A percentile compares a stretch with the other conserved stretches of the same genome.
Evolutionary conservation across 192 early-diverging fungal species (phyloP).

Genomic region (Coemansia javaensis): DNA sequence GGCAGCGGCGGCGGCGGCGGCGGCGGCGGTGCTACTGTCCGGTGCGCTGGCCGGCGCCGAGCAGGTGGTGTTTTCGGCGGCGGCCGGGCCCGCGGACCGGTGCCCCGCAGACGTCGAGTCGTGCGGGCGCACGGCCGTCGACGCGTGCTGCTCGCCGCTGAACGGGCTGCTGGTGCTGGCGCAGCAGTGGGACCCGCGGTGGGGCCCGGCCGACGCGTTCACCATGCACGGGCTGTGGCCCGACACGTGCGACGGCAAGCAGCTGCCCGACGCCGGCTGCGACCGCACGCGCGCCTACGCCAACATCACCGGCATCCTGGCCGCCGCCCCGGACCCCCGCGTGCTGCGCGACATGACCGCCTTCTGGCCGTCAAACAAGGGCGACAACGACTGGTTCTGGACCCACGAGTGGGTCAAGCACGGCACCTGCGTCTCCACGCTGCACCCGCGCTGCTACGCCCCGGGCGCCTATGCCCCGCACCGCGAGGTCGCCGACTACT

Average conservation of each 20-base stretch:
- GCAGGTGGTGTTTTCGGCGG: no score
- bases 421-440: conserved; percentile 68
- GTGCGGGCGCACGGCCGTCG: conserved; percentile 23
- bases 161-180: conserved; percentile 46
- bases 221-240: conserved; percentile 82
- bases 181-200: conserved; percentile 58
- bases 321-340: conserved; percentile 19
- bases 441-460: conserved; percentile 58
- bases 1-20: no score
- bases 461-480: conserved; percentile 28
- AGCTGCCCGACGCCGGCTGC: conserved; percentile 53
- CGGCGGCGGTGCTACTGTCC: no score
- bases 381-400: conserved; percentile 76
- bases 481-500: conserved; percentile 59
- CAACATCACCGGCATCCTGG: conserved; percentile 54
- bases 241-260: conserved; percentile 58
- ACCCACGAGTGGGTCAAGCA: conserved; percentile 80
- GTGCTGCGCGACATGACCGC: conserved; percentile 53
- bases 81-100: conserved; percentile 6
- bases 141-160: conserved; percentile 47
- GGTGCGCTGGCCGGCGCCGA: no score
- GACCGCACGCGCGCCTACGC: conserved; percentile 58
- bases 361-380: conserved; percentile 67
- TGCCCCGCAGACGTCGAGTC: conserved; percentile 45
- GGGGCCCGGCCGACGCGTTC: conserved; percentile 56